Base-by-base conservation (phyloP, 2,329 filamentous ascomycete species). In the Botrytis paeoniae region DNA sequence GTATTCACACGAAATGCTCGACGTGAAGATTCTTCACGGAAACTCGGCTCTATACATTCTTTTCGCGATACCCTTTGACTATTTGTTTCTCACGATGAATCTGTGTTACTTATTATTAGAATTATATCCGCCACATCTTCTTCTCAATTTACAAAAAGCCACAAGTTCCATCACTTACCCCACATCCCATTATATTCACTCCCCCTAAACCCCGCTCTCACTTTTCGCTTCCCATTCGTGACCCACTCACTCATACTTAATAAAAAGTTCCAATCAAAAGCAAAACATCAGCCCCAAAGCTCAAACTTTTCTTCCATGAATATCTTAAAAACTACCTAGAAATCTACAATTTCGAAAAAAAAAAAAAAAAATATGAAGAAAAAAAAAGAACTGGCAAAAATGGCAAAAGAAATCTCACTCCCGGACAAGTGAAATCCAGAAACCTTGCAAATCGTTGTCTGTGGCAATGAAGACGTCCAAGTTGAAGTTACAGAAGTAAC, bases 371-470 rank as follows among this genome's bases (percentile, higher is more conserved):
- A n/a, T n/a, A n/a, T n/a, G 10, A 59, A 29, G 3, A 29, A 16
- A 35, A 10, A 59, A 20, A 5, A 6, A 35, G 4, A 4, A 29
- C 18, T 22, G 4, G 35, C 20, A 37, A 37, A 37, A 37, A 61
- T 37, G 20, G 35, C 32, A 61, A 61, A 61, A 61, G 59, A 61
- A 61, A 61, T 61, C 22, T 8, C 59, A 22, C 59, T 25, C 35
- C 59, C 59, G 22, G 22, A 12, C 5, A n/a, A 37, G 35, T 37
- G 59, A 61, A 16, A 39, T 35, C 59, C 59, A 61, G 59, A 61
- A 61, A 61, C 59, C 59, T 61, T 61, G 59, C 59, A 61, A 61
- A 61, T 61, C 59, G 32, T 61, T 61, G 59, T 61, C 59, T 61
- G 22, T 61, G 59, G 35, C 59, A 61, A 61, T 61, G 35, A 7